Evolutionary conservation across 1,139 yeast genomes (phyloP).

Genomic region (Zygoascus hellenicus): DNA sequence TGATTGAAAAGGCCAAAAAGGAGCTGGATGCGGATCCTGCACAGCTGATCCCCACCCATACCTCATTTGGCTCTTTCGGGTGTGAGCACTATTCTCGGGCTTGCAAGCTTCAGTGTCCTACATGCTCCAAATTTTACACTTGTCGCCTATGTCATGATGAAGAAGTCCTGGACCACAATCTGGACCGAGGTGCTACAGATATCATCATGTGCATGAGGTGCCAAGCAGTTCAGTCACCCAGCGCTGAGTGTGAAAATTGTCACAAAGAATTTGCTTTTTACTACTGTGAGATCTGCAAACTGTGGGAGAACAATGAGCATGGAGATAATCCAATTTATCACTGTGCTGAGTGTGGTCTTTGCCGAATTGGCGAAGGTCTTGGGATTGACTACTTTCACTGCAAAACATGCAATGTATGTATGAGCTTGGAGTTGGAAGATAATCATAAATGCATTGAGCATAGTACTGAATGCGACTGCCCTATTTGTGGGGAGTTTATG

Average conservation of each 20-base stretch:
- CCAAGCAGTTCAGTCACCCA: slow-evolving; percentile 66
- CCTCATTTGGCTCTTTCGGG: slow-evolving; percentile 48
- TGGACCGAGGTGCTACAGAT: slow-evolving; percentile 57
- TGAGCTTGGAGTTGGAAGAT: slow-evolving; percentile 70
- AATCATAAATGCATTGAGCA: slow-evolving; percentile 80
- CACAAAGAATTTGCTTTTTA: slow-evolving; percentile 63
- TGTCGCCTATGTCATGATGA: slow-evolving; percentile 87
- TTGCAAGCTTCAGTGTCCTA: slow-evolving; percentile 77
- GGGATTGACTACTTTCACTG: slow-evolving; percentile 91
- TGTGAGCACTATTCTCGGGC: slow-evolving; percentile 80
- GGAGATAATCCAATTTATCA: slow-evolving; percentile 77
- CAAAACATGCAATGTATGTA: slow-evolving; percentile 82
- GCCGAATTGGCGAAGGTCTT: slow-evolving; percentile 81
- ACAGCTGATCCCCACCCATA: slow-evolving; percentile 40
- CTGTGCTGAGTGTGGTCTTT: slow-evolving; percentile 88
- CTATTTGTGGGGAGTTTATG: slow-evolving; percentile 87
- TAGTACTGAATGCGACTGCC: slow-evolving; percentile 87
- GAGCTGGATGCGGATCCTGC: slow-evolving; percentile 37
- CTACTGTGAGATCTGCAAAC: slow-evolving; percentile 68
- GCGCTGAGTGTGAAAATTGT: slow-evolving; percentile 63
- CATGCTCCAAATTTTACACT: slow-evolving; percentile 67
- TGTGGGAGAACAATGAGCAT: slow-evolving; percentile 71
- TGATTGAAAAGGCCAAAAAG: slow-evolving; percentile 1
- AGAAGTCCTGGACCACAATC: slow-evolving; percentile 46
- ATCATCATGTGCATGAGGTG: slow-evolving; percentile 81